Base-by-base conservation (phyloP, 116 monocot genomes). In the Zostera marina region DNA sequence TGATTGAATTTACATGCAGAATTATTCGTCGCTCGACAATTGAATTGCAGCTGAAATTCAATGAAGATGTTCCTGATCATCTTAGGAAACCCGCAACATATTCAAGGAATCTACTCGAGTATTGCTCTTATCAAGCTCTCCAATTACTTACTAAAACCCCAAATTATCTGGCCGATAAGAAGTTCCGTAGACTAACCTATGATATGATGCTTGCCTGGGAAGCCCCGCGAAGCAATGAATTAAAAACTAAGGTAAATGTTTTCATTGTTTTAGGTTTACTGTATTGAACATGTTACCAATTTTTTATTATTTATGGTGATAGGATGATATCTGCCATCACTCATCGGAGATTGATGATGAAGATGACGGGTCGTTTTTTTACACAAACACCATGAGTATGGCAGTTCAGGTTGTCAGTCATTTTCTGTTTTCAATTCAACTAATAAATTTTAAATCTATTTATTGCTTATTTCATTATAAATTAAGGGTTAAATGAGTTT, bases 191-290 rank as follows among this genome's bases (percentile, higher is more conserved):
- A 23, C 71, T 89, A 41, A 85, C 82, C 40, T 96, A 54, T 73
- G 90, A 96, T 54, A 96, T 96, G 90, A 85, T 89, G 96, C 85
- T 96, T 68, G 96, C 96, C 17, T 96, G 96, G 96, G 85, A 89
- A 70, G 62, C 73, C 41, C 80, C 96, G 63, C 80, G 75, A 51
- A 68, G 19, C 64, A 77, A 16, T 66, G 77, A 84, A 63, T 70
- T 70, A 55, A 58, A 22, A 54, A 46, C 52, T 21, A 79, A 79
- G 48, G 96, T 89, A 64, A 55, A 55, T 22, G 26, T 14, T 59
- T 40, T 22, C 11, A 20, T 59, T 59, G 38, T 9, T n/a, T 23
- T 53, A 11, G 13, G 22, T 32, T 56, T 56, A n/a, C 7, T 32
- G 32, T 55, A 32, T 26, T 24, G 7, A 38, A 9, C 54, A 14